Evolutionary conservation across 306 rosid species (phyloP).

Genomic region (Chamaecrista fasciculata): DNA sequence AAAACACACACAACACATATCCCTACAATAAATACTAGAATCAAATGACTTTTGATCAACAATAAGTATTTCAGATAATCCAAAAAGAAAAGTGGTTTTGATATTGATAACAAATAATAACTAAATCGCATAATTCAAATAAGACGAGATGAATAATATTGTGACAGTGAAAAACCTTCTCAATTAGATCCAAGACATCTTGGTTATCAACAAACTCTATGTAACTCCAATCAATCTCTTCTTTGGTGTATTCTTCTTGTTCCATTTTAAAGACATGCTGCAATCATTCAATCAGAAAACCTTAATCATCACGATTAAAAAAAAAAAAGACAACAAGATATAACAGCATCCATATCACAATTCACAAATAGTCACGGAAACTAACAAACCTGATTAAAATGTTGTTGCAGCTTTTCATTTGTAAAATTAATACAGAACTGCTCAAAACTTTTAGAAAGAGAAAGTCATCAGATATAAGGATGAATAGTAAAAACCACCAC

Average conservation of each 20-base stretch:
- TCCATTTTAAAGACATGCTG: constrained; percentile 99
- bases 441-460: constrained; percentile 67
- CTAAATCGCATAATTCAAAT: background rate
- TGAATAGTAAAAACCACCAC: constrained; percentile 15
- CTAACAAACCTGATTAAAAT: constrained; percentile 90
- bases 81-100: background rate
- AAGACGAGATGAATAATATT: constrained; percentile 3
- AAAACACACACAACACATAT: background rate
- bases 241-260: constrained; percentile 99
- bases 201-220: constrained; percentile 98
- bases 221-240: constrained; percentile 97
- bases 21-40: constrained; percentile 20
- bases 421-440: constrained; percentile 99
- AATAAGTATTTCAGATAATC: background rate
- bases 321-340: background rate
- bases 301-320: constrained; percentile 8
- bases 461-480: constrained; percentile 37
- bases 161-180: constrained; percentile 60
- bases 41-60: constrained; percentile 15
- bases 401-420: constrained; percentile 98
- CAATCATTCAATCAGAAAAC: constrained; percentile 35
- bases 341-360: constrained; percentile 21
- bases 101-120: constrained; percentile 9
- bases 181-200: constrained; percentile 97
- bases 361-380: constrained; percentile 29